A percentile compares a stretch with the other conserved stretches of the same genome.
Evolutionary conservation across 805 yeast species (phyloP).

Genomic region (Danielozyma ontarioensis): DNA sequence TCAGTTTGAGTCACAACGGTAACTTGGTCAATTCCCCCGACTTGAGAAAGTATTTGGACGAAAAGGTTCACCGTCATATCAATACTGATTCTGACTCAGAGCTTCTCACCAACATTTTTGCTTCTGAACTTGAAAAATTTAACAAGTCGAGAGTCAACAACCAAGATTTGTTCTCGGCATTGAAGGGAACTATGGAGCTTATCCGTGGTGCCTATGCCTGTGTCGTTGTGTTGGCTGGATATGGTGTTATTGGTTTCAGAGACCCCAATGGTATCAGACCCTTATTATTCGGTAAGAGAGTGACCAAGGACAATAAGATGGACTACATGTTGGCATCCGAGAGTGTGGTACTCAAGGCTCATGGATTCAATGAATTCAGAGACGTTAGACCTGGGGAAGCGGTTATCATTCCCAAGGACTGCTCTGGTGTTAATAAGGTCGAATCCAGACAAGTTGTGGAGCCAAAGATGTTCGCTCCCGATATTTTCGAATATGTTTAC

Average conservation of each 20-base stretch:
- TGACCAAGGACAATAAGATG: slow-evolving; percentile 51
- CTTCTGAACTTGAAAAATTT: slow-evolving; percentile 83
- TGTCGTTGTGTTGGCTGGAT: slow-evolving; percentile 92
- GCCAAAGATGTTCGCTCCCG: slow-evolving; percentile 79
- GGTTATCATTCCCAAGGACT: slow-evolving; percentile 79
- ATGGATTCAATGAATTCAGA: slow-evolving; percentile 71
- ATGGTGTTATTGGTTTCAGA: slow-evolving; percentile 90
- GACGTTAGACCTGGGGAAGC: slow-evolving; percentile 96
- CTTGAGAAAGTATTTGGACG: slow-evolving; percentile 77
- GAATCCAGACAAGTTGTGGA: slow-evolving; percentile 85
- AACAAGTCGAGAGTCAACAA: slow-evolving; percentile 92
- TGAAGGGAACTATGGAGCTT: slow-evolving; percentile 71
- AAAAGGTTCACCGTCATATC: slow-evolving; percentile 92
- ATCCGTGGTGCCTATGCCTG: slow-evolving; percentile 98
- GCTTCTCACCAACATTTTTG: slow-evolving; percentile 82
- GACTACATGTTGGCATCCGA: slow-evolving; percentile 97
- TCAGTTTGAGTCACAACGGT: slow-evolving; percentile 88
- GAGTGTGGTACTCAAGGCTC: slow-evolving; percentile 90
- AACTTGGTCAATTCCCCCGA: slow-evolving; percentile 85
- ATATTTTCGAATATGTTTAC: slow-evolving; percentile 94
- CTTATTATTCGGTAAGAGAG: slow-evolving; percentile 77
- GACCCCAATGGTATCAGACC: slow-evolving; percentile 98
- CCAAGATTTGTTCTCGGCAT: slow-evolving; percentile 81
- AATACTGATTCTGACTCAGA: slow-evolving; percentile 97
- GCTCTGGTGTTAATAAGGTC: slow-evolving; percentile 47